A percentile compares a stretch with the other conserved stretches of the same genome.
phyloP scores from a whole-genome alignment of 805 yeast species.

The Isabelozyma rhagii region DNA sequence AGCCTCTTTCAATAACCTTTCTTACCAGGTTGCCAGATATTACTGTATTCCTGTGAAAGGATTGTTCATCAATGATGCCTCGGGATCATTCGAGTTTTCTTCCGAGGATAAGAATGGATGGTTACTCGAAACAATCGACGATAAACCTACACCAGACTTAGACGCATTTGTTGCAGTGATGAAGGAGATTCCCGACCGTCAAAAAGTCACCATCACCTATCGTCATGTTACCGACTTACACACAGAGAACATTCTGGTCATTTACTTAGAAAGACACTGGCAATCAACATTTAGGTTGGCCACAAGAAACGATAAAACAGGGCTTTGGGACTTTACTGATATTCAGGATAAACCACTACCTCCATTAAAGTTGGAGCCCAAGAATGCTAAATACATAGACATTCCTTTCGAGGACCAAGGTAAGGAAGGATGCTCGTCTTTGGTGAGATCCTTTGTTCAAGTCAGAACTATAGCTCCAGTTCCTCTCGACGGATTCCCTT shows the following conservation, averaged over 20 bases:
- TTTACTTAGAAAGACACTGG: slow-evolving; percentile 86
- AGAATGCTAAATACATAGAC: slow-evolving; percentile 66
- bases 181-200: slow-evolving; percentile 71
- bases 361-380: slow-evolving; percentile 50
- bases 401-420: slow-evolving; percentile 53
- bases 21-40: slow-evolving; percentile 85
- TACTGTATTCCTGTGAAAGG: slow-evolving; percentile 84
- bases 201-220: slow-evolving; percentile 65
- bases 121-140: slow-evolving; percentile 77
- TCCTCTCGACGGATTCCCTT: slow-evolving; percentile 72
- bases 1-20: slow-evolving; percentile 78
- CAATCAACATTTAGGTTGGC: slow-evolving; percentile 66
- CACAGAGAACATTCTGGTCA: slow-evolving; percentile 61
- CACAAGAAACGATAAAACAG: slow-evolving; percentile 52
- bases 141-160: slow-evolving; percentile 67
- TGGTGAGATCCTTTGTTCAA: slow-evolving; percentile 68
- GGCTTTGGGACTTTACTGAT: slow-evolving; percentile 53
- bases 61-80: slow-evolving; percentile 72
- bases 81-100: slow-evolving; percentile 69
- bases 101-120: slow-evolving; percentile 67
- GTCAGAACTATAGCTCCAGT: slow-evolving; percentile 65
- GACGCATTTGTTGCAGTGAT: slow-evolving; percentile 76
- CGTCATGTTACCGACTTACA: slow-evolving; percentile 82
- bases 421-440: slow-evolving; percentile 46
- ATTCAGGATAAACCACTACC: slow-evolving; percentile 62